Evolutionary conservation across 2,329 filamentous ascomycete species (phyloP).

Genomic region (Monosporascus cannonballus): DNA sequence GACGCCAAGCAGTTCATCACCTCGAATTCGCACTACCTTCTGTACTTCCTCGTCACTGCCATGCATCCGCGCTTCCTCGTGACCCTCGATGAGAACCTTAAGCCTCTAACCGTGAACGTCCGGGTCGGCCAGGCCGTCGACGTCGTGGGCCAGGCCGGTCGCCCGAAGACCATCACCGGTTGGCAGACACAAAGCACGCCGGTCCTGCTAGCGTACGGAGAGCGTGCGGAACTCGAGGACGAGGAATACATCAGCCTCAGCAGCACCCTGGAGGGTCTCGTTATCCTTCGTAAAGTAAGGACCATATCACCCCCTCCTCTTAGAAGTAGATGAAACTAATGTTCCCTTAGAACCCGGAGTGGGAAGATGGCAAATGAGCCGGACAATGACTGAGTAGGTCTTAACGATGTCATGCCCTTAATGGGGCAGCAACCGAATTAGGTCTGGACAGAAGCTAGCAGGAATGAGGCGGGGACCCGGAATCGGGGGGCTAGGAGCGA

Average conservation of each 20-base stretch:
- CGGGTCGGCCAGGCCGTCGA: constrained; percentile 97
- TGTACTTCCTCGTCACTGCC: constrained; percentile 94
- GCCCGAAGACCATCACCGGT: constrained; percentile 97
- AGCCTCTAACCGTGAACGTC: constrained; percentile 92
- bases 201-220: constrained; percentile 87
- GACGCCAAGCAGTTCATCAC: constrained; percentile 83
- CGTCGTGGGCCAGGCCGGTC: constrained; percentile 92
- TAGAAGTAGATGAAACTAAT: constrained; percentile 4
- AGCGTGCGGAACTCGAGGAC: constrained; percentile 93
- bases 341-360: constrained; percentile 46
- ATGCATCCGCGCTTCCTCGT: constrained; percentile 97
- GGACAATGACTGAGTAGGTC: no score
- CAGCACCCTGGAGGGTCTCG: constrained; percentile 86
- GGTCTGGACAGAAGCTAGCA: no score
- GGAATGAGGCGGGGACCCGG: no score
- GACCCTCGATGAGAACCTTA: constrained; percentile 88
- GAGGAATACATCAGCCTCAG: constrained; percentile 93
- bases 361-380: constrained; percentile 43
- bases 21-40: constrained; percentile 72
- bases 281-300: constrained; percentile 92
- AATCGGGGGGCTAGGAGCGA: no score
- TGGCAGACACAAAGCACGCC: constrained; percentile 99
- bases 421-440: no score
- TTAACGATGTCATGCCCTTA: no score
- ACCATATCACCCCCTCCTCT: not conserved